These are phyloP conservation scores for Dunaliella primolecta DNA, from an alignment of 139 green algal genomes.

Conservation along the genomic window DNA sequence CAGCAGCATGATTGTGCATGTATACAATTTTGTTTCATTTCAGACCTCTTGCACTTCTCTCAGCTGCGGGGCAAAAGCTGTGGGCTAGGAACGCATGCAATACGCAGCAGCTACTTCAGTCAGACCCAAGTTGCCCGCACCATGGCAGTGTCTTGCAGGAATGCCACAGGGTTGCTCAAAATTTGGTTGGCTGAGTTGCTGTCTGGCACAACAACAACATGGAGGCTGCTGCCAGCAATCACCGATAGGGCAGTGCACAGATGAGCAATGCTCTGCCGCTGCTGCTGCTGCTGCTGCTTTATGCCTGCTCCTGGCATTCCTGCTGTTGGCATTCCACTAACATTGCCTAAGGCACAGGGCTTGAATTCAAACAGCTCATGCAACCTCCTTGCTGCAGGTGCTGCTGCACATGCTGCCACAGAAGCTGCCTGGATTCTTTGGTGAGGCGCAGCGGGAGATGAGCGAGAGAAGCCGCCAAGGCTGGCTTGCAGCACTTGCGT, in stretches of 20 bases:
- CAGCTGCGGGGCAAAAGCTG: no score
- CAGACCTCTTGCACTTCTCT: no score
- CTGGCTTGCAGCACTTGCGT: not conserved
- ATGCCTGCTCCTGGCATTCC: not conserved
- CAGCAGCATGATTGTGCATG: no score
- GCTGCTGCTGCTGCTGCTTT: not conserved
- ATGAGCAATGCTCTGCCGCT: not conserved
- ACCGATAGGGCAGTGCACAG: slow-evolving; percentile 20
- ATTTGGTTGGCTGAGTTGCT: slow-evolving; percentile 11
- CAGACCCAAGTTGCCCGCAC: no score
- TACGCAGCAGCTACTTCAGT: no score
- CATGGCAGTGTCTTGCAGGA: no score
- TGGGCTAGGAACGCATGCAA: no score
- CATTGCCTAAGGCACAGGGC: no score
- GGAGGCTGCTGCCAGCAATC: slow-evolving; percentile 25
- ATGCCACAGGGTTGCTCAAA: slow-evolving; percentile 8
- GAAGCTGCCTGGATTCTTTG: not conserved
- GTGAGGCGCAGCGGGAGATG: not conserved
- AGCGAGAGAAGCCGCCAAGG: not conserved
- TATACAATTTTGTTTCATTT: no score
- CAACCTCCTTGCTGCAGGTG: not conserved
- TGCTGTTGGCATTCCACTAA: no score
- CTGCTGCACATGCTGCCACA: not conserved
- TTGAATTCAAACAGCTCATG: slow-evolving; percentile 18
- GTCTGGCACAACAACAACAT: slow-evolving; percentile 13